These are phyloP conservation scores for Zychaea mexicana DNA, from an alignment of 371 early-diverging fungal genomes.

Conservation along the genomic window DNA sequence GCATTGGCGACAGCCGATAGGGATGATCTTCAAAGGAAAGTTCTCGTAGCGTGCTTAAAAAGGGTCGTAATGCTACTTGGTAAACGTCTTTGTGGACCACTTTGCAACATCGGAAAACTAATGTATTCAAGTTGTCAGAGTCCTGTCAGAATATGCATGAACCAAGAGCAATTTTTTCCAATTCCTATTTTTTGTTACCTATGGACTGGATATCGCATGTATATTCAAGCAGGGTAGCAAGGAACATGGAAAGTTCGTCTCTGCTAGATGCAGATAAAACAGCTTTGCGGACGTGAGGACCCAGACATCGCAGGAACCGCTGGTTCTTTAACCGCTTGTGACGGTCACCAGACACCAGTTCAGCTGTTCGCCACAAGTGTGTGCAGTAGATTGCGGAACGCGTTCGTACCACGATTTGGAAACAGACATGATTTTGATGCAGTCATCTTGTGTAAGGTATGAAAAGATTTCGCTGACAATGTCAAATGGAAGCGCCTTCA, in stretches of 20 bases:
- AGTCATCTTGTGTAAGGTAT: slow-evolving; percentile 3
- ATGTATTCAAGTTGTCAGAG: too few species aligned
- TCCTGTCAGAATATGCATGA: too few species aligned
- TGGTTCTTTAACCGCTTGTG: neutral
- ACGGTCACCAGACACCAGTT: neutral
- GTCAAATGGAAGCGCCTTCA: slow-evolving; percentile 1
- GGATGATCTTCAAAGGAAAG: neutral
- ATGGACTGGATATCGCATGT: neutral
- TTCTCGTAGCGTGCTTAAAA: neutral
- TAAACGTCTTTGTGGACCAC: neutral
- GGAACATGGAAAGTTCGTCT: neutral
- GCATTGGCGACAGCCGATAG: neutral
- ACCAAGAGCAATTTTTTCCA: too few species aligned
- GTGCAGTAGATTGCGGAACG: neutral
- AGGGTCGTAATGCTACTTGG: neutral
- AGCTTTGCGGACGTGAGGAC: slow-evolving; percentile 5
- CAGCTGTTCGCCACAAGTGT: neutral
- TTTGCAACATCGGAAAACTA: neutral
- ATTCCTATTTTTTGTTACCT: neutral
- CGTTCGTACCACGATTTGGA: slow-evolving; percentile 5
- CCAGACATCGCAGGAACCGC: neutral
- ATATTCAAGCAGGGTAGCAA: neutral
- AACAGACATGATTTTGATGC: neutral
- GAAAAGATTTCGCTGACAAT: slow-evolving; percentile 3
- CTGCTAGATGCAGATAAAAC: neutral